A percentile compares a stretch with the other conserved stretches of the same genome.
These are phyloP conservation scores for Pseudonitzschia delicatissima DNA, from an alignment of 108 stramenopile genomes.

Conservation along the genomic window DNA sequence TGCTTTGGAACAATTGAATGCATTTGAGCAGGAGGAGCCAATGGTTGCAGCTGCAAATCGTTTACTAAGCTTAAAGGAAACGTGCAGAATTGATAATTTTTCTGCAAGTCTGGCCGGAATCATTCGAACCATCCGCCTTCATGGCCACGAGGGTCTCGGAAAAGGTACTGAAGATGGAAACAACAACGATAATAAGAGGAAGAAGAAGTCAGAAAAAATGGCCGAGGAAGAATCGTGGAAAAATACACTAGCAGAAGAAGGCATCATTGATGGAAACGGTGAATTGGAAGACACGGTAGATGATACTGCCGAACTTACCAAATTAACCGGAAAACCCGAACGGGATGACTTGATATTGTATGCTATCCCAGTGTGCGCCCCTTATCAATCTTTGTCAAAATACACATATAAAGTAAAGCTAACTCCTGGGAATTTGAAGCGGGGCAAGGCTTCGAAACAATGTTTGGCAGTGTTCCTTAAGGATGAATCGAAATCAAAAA, in stretches of 20 bases:
- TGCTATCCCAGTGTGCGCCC: constrained; percentile 93
- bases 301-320: constrained; percentile 70
- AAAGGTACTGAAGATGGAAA: constrained; percentile 12
- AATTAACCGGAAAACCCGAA: constrained; percentile 82
- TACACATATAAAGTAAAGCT: constrained; percentile 88
- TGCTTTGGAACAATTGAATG: constrained; percentile 65
- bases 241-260: constrained; percentile 77
- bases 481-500: constrained; percentile 31
- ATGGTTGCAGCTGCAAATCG: constrained; percentile 64
- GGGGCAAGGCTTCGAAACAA: constrained; percentile 85
- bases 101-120: constrained; percentile 85
- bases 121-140: constrained; percentile 71
- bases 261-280: constrained; percentile 58
- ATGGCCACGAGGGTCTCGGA: constrained; percentile 52
- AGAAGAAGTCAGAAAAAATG: constrained; percentile 75
- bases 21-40: constrained; percentile 49
- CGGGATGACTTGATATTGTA: constrained; percentile 79
- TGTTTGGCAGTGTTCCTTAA: constrained; percentile 76
- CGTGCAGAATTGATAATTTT: constrained; percentile 74
- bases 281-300: constrained; percentile 55
- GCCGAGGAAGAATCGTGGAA: constrained; percentile 74
- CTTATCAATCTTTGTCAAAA: constrained; percentile 82
- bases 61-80: constrained; percentile 52
- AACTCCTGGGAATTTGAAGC: constrained; percentile 81
- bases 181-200: constrained; percentile 35